Evolutionary conservation across 768 basidiomycete genomes (phyloP).

Genomic region (Tylopilus rubrobrunneus): DNA sequence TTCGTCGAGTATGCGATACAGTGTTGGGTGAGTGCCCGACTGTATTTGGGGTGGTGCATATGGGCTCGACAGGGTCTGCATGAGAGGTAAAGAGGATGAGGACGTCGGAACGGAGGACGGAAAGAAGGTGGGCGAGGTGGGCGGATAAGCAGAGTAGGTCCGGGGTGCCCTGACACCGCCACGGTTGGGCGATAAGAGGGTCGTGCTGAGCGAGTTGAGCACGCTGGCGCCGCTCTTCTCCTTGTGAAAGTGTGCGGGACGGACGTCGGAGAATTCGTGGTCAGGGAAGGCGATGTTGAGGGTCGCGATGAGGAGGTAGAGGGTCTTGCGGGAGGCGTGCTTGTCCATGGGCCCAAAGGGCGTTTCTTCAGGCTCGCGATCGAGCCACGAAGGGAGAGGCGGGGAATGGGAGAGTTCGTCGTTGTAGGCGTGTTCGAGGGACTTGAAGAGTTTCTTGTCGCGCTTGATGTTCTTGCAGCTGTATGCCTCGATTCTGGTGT

Average conservation of each 20-base stretch:
- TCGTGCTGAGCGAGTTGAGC: slow-evolving; percentile 80
- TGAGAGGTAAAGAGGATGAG: slow-evolving; percentile 68
- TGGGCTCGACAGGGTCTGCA: slow-evolving; percentile 57
- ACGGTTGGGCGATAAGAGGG: slow-evolving; percentile 69
- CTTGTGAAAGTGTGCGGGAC: slow-evolving; percentile 84
- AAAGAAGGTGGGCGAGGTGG: slow-evolving; percentile 67
- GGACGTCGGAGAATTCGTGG: slow-evolving; percentile 92
- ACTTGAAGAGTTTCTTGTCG: slow-evolving; percentile 94
- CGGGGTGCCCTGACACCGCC: slow-evolving; percentile 66
- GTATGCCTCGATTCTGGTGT: slow-evolving; percentile 94
- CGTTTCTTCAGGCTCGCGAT: slow-evolving; percentile 68
- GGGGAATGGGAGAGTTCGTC: slow-evolving; percentile 78
- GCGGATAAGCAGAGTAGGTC: slow-evolving; percentile 85
- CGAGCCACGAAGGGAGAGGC: slow-evolving; percentile 77
- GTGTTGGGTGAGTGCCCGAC: slow-evolving; percentile 81
- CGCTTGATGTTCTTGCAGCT: slow-evolving; percentile 96
- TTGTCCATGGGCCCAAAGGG: slow-evolving; percentile 92
- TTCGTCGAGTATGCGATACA: slow-evolving; percentile 85
- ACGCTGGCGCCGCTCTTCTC: slow-evolving; percentile 75
- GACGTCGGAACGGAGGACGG: slow-evolving; percentile 65
- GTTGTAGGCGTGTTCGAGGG: slow-evolving; percentile 82
- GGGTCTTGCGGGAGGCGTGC: slow-evolving; percentile 80
- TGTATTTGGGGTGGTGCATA: slow-evolving; percentile 68
- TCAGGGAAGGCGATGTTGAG: slow-evolving; percentile 98
- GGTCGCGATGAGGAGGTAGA: slow-evolving; percentile 93